Evolutionary conservation across 208 protist genomes (phyloP), one percentile per base, ranked within the genome.

Genomic region (Acanthamoeba lenticulata): DNA sequence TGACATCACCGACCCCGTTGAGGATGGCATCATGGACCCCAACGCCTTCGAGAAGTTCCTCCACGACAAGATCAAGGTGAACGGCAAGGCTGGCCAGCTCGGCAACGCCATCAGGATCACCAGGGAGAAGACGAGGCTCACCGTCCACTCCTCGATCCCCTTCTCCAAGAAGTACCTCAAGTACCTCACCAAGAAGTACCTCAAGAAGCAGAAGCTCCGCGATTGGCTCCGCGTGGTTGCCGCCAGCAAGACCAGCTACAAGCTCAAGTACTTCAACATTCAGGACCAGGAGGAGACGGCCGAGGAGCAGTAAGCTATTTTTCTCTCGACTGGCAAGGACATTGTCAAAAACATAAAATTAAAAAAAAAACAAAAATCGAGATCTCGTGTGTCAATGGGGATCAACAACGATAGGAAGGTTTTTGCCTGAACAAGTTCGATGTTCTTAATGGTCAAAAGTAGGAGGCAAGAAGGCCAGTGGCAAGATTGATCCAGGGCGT

Each of bases 151-250:
- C 52, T 98, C 93, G 60, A 77, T 86, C 44, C 88, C 95, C 55
- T 99, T 99, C 98, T 98, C 98, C 96, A 99, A 99, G 98, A 98
- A 99, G 96, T 99, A 99, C 98, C 97, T 99, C 94, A 99, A 99
- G 98, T 99, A 99, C 97, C 97, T 99, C 52, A 99, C 99, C 57
- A 99, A 99, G 98, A 99, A 99, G 97, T 99, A 98, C 97, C 97
- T 99, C 90, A 99, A 99, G 98, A 99, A 99, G 98, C 98, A 99
- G 96, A 97, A 99, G 94, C 97, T 99, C 86, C 98, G 98, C 94
- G 99, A 99, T 95, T 99, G 98, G 97, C 97, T 99, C 83, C 98
- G 98, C 95, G 99, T 99, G 94, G 97, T 99, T 60, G 96, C 99
- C 79, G 98, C 97, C 94, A 98, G 96, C 94, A 99, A 99, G 97